A percentile compares a stretch with the other conserved stretches of the same genome.
Conservation (phyloP, 805 yeast species). For the Barnettozyma salicaria region DNA sequence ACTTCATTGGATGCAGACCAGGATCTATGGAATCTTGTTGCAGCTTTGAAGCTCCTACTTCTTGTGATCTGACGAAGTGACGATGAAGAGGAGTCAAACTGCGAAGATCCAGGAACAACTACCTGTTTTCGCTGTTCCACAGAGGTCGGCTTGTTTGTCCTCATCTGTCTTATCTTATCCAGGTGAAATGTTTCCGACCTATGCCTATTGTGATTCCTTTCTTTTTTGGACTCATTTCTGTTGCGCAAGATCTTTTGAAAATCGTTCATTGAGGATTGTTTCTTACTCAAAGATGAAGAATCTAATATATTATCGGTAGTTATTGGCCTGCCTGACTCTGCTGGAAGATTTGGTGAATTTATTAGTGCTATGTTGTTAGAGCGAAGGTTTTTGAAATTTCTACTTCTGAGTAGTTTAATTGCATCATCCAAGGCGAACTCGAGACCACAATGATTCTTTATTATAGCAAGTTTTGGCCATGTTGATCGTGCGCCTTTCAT, state of each 20-base stretch:
- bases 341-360: conserved; percentile 18
- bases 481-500: conserved; percentile 85
- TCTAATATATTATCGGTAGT: conserved; percentile 1
- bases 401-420: conserved; percentile 59
- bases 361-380: conserved; percentile 18
- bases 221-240: not conserved
- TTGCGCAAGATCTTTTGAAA: not conserved
- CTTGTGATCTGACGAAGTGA: conserved; percentile 2
- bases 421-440: conserved; percentile 84
- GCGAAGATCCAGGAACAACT: not conserved
- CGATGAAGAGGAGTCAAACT: not conserved
- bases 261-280: conserved; percentile 8
- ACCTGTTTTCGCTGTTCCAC: conserved; percentile 2
- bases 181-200: conserved; percentile 23
- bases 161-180: conserved; percentile 13
- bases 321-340: not conserved
- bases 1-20: conserved; percentile 21
- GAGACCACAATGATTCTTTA: conserved; percentile 82
- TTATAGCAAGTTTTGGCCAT: conserved; percentile 86
- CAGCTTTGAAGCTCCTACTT: conserved; percentile 5
- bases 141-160: conserved; percentile 19
- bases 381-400: conserved; percentile 40
- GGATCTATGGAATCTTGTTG: conserved; percentile 18
- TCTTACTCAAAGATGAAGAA: not conserved
- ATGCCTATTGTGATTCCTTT: conserved; percentile 20